Conservation (phyloP, 257 asterid genomes). For the Dorcoceras hygrometricum region DNA sequence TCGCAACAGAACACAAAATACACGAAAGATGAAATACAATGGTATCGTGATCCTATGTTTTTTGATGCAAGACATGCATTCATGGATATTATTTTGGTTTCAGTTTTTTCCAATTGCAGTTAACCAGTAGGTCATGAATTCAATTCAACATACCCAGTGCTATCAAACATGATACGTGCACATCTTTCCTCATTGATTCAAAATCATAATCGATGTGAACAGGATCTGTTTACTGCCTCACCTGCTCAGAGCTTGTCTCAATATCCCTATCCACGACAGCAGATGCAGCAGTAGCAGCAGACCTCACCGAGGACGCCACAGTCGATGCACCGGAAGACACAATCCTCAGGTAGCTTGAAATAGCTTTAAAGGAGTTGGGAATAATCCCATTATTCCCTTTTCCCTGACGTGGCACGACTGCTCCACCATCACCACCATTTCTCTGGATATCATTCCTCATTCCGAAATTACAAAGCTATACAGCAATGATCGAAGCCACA, state of each 20-base stretch:
- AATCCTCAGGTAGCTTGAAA: conserved; percentile 65
- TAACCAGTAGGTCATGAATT: conserved; percentile 15
- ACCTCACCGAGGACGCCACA: conserved; percentile 80
- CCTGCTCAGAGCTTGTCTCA: conserved; percentile 74
- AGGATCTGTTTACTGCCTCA: conserved; percentile 17
- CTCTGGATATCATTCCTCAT: conserved; percentile 72
- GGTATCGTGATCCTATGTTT: not conserved
- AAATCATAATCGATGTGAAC: not conserved
- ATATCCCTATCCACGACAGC: conserved; percentile 74
- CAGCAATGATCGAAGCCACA: conserved; percentile 27
- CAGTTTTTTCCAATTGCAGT: not conserved
- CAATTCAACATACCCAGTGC: not conserved
- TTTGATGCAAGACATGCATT: not conserved
- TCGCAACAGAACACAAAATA: not conserved
- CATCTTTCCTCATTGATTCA: not conserved
- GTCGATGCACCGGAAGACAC: conserved; percentile 82
- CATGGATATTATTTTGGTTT: not conserved
- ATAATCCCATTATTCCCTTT: conserved; percentile 49
- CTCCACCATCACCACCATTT: conserved; percentile 42
- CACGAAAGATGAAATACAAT: not conserved
- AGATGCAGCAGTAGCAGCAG: conserved; percentile 93
- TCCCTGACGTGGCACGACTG: conserved; percentile 41
- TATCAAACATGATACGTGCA: not conserved
- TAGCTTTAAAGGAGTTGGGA: conserved; percentile 66
- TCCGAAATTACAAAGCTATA: conserved; percentile 30